Evolutionary conservation across 2,329 filamentous ascomycete genomes (phyloP).

Genomic region (Cadophora sp.): DNA sequence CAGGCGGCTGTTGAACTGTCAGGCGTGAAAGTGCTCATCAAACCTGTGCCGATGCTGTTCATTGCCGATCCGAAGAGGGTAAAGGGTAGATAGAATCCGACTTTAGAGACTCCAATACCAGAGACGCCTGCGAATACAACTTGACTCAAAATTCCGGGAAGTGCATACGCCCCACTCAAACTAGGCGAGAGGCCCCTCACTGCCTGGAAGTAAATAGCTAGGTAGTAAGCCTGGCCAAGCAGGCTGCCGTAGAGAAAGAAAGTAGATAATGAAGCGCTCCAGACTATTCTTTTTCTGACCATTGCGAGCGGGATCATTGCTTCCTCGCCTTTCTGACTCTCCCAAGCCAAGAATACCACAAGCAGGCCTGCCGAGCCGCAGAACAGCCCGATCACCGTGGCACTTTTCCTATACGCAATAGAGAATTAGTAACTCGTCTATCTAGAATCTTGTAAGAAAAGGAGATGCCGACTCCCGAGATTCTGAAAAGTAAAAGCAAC

Average conservation of each 20-base stretch:
- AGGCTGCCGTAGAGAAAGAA: slow-evolving; percentile 29
- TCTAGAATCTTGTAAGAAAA: too few relatives aligned
- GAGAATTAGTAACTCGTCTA: too few relatives aligned
- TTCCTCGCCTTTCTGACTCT: slow-evolving; percentile 38
- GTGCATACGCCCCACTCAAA: slow-evolving; percentile 47
- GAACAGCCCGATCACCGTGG: slow-evolving; percentile 42
- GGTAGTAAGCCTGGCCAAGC: slow-evolving; percentile 48
- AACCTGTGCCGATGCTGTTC: slow-evolving; percentile 42
- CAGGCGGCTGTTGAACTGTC: slow-evolving; percentile 31
- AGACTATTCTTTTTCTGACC: slow-evolving; percentile 35
- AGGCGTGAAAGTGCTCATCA: slow-evolving; percentile 43
- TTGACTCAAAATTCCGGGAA: slow-evolving; percentile 48
- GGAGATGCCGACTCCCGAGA: too few relatives aligned
- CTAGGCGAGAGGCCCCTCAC: slow-evolving; percentile 48
- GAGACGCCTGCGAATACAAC: slow-evolving; percentile 32
- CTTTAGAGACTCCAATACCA: slow-evolving; percentile 34
- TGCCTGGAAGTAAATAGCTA: slow-evolving; percentile 58
- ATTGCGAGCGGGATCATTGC: slow-evolving; percentile 42
- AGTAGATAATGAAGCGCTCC: slow-evolving; percentile 27
- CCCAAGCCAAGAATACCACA: slow-evolving; percentile 38
- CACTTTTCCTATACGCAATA: too few relatives aligned
- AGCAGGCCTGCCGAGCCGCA: slow-evolving; percentile 34
- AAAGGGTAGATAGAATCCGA: slow-evolving; percentile 47
- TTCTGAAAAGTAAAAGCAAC: too few relatives aligned
- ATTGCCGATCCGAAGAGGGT: slow-evolving; percentile 41